Conservation (phyloP, 1,139 yeast species). For the Sugiyamaella grinbergsii region DNA sequence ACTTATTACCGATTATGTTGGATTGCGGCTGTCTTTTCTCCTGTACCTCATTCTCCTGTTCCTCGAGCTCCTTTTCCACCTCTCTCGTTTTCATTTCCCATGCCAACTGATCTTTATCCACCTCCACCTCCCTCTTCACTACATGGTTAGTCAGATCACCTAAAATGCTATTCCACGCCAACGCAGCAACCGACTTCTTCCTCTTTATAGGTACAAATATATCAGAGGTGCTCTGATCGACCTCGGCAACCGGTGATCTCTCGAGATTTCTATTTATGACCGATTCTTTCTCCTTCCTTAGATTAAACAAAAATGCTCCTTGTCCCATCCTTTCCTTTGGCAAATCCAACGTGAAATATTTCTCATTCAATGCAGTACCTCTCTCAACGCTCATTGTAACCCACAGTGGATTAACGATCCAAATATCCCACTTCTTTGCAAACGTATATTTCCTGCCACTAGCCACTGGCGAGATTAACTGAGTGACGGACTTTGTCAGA, state of each 20-base stretch:
- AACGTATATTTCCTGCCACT: constrained; percentile 66
- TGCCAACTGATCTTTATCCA: constrained; percentile 9
- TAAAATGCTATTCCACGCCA: constrained; percentile 34
- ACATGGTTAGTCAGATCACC: constrained; percentile 23
- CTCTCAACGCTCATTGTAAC: constrained; percentile 62
- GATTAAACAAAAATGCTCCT: constrained; percentile 52
- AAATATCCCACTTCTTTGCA: constrained; percentile 68
- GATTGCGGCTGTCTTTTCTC: background rate
- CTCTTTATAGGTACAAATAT: constrained; percentile 21
- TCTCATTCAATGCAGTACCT: constrained; percentile 57
- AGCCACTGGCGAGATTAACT: constrained; percentile 49
- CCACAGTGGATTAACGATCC: constrained; percentile 78
- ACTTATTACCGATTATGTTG: background rate
- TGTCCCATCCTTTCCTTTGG: constrained; percentile 46
- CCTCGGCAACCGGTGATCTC: background rate
- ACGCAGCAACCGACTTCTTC: constrained; percentile 24
- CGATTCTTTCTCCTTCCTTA: constrained; percentile 38
- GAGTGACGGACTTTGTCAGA: constrained; percentile 53
- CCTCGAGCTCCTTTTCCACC: background rate
- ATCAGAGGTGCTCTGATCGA: constrained; percentile 2
- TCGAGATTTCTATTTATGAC: background rate
- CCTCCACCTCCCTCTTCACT: background rate
- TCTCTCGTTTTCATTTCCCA: constrained; percentile 12
- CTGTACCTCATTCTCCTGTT: constrained; percentile 8
- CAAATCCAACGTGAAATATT: constrained; percentile 49